Conservation (phyloP, 441 rosid genomes). For the Bocquillonia castaneifolia region DNA sequence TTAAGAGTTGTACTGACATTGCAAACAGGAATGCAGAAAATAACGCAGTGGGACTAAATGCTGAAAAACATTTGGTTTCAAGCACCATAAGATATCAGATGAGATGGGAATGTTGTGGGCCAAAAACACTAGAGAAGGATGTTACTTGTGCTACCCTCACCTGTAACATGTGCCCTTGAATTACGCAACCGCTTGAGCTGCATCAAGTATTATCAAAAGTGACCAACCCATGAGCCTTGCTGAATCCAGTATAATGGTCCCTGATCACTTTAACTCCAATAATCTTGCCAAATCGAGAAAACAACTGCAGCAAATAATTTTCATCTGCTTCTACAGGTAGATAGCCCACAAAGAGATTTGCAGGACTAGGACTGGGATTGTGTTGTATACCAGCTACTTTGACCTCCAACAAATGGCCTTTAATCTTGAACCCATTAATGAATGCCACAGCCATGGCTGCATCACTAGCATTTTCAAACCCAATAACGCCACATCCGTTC, state of each 20-base stretch:
- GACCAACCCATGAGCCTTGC: background rate
- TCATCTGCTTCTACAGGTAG: conserved; percentile 2
- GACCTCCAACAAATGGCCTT: background rate
- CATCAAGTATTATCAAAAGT: background rate
- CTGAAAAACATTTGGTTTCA: too few species aligned
- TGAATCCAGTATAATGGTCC: conserved; percentile 9
- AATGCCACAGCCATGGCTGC: background rate
- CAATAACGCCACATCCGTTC: background rate
- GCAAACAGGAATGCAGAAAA: too few species aligned
- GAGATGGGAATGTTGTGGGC: too few species aligned
- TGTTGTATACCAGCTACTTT: background rate
- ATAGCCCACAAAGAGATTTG: background rate
- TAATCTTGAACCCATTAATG: conserved; percentile 1
- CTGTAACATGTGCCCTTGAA: conserved; percentile 3
- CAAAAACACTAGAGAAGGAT: background rate
- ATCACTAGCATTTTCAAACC: conserved; percentile 5
- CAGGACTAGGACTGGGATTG: background rate
- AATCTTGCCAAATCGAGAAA: conserved; percentile 3
- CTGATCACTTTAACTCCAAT: background rate
- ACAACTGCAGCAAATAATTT: conserved; percentile 1
- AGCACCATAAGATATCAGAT: too few species aligned
- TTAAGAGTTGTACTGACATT: too few species aligned
- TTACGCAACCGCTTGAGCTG: background rate
- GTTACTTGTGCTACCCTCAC: conserved; percentile 1
- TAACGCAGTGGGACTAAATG: too few species aligned